Evolutionary conservation across 2,329 filamentous ascomycete species (phyloP).

Genomic region (Westerdykella aurantiaca): DNA sequence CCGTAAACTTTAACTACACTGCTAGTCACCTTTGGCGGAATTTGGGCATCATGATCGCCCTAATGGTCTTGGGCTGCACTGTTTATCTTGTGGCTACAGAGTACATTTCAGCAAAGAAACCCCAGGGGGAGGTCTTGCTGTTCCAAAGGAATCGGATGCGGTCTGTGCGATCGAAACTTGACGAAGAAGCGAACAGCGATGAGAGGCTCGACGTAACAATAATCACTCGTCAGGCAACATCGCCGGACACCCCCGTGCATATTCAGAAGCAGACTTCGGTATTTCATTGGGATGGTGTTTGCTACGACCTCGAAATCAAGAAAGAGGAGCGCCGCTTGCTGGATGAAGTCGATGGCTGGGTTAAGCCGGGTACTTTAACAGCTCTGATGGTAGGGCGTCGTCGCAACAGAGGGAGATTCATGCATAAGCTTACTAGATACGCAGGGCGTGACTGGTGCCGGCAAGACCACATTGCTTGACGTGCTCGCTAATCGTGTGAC

Average conservation of each 20-base stretch:
- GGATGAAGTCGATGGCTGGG: conserved; percentile 78
- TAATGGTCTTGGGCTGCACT: no score
- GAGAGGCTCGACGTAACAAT: conserved; percentile 32
- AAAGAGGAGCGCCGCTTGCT: conserved; percentile 65
- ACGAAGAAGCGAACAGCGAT: conserved; percentile 8
- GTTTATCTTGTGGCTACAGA: no score
- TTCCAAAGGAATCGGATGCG: conserved; percentile 34
- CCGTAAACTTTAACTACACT: no score
- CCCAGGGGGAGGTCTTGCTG: no score
- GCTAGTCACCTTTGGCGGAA: no score
- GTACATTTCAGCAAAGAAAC: no score
- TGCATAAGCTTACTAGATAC: no score
- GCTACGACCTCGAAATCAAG: conserved; percentile 70
- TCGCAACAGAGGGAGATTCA: no score
- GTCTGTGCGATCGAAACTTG: conserved; percentile 4
- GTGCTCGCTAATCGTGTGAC: conserved; percentile 73
- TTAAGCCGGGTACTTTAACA: conserved; percentile 74
- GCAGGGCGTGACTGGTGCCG: conserved; percentile 58
- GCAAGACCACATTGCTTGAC: conserved; percentile 82
- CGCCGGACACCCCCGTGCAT: conserved; percentile 19
- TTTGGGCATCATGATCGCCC: no score
- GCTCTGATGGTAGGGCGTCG: conserved; percentile 60
- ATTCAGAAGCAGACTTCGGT: conserved; percentile 59
- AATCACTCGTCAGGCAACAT: conserved; percentile 41
- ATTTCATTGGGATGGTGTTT: conserved; percentile 76